Conservation (phyloP, 257 asterid species). For the Nicotiana paniculata region DNA sequence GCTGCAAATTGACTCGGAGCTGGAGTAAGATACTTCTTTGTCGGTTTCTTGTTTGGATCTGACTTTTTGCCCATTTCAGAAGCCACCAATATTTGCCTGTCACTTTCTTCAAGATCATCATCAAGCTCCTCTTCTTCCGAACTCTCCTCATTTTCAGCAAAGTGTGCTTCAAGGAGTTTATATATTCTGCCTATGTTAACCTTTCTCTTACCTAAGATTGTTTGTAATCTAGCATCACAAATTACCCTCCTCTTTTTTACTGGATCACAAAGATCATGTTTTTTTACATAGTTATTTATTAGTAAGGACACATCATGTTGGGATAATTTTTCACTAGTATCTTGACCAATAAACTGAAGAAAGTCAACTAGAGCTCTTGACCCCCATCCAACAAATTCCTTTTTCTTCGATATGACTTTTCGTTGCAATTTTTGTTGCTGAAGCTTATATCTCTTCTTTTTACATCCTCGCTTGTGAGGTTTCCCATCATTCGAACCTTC, state of each 20-base stretch:
- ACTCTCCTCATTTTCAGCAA: slow-evolving; percentile 39
- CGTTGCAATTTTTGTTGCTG: slow-evolving; percentile 9
- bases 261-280: slow-evolving; percentile 43
- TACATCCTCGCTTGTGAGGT: slow-evolving; percentile 14
- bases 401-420: slow-evolving; percentile 28
- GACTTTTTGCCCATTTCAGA: slow-evolving; percentile 11
- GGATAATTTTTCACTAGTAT: slow-evolving; percentile 31
- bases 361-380: slow-evolving; percentile 61
- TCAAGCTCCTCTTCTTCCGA: slow-evolving; percentile 45
- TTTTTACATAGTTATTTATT: slow-evolving; percentile 40
- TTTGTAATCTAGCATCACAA: slow-evolving; percentile 45
- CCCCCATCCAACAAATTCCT: slow-evolving; percentile 73
- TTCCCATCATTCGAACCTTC: slow-evolving; percentile 24
- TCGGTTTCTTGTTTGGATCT: no score
- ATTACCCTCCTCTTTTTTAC: slow-evolving; percentile 39
- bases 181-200: slow-evolving; percentile 29
- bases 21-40: neutral
- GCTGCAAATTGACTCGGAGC: slow-evolving; percentile 45
- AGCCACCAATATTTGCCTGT: slow-evolving; percentile 3
- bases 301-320: slow-evolving; percentile 49
- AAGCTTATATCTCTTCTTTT: slow-evolving; percentile 22
- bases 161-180: slow-evolving; percentile 56
- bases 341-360: slow-evolving; percentile 57
- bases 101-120: slow-evolving; percentile 24
- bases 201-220: slow-evolving; percentile 41